Evolutionary conservation across 768 basidiomycete species (phyloP).

Genomic region (Termitomyces sp.): DNA sequence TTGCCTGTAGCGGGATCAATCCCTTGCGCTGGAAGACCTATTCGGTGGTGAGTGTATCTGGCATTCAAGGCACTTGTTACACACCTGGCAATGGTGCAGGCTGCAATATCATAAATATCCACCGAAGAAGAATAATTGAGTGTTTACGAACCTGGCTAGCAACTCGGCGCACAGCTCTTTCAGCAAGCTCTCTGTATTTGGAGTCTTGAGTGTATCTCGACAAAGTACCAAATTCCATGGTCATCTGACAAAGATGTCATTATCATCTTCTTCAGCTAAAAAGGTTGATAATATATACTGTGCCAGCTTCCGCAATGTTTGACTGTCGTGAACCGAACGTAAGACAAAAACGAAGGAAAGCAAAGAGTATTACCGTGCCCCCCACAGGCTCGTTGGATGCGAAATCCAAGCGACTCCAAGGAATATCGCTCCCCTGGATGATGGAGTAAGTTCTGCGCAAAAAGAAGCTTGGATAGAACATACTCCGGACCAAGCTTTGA

Average conservation of each 20-base stretch:
- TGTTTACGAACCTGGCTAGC: constrained; percentile 28
- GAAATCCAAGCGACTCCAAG: constrained; percentile 38
- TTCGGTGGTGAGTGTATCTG: constrained; percentile 24
- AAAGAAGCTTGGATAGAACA: constrained; percentile 16
- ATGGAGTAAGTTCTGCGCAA: neutral
- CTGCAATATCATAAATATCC: constrained; percentile 14
- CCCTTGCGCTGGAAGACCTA: constrained; percentile 46
- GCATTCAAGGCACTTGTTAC: constrained; percentile 19
- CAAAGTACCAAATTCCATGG: constrained; percentile 47
- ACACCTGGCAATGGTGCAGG: constrained; percentile 26
- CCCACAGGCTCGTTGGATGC: constrained; percentile 34
- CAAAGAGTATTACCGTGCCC: constrained; percentile 14
- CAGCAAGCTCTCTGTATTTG: constrained; percentile 51
- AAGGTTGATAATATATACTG: constrained; percentile 20
- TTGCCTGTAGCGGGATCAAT: constrained; percentile 47
- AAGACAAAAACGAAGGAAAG: neutral
- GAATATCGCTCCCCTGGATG: constrained; percentile 31
- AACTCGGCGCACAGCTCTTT: constrained; percentile 47
- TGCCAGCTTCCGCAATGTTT: constrained; percentile 57
- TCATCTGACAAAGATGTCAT: constrained; percentile 30
- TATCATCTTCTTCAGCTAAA: neutral
- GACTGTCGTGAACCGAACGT: constrained; percentile 21
- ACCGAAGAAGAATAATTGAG: neutral
- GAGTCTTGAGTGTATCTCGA: constrained; percentile 54
- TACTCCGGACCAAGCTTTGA: constrained; percentile 55